Evolutionary conservation across 306 rosid genomes (phyloP).

Genomic region (Chamaecrista fasciculata): DNA sequence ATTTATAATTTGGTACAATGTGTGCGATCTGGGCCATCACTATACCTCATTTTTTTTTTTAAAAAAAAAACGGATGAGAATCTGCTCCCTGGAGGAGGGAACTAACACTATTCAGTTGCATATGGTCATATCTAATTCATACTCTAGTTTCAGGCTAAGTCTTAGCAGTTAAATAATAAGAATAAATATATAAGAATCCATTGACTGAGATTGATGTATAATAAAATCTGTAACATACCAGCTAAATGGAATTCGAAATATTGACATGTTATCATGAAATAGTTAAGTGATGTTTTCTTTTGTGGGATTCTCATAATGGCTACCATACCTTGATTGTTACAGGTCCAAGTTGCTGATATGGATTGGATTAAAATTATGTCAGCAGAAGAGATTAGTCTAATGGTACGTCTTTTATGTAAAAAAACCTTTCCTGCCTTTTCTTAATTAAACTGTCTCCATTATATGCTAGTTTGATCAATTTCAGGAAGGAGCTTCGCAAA

Average conservation of each 20-base stretch:
- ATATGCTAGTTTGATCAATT: slow-evolving; percentile 34
- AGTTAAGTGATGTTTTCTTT: slow-evolving; percentile 11
- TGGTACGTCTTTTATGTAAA: slow-evolving; percentile 52
- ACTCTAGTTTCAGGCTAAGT: slow-evolving; percentile 19
- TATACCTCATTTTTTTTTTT: neutral
- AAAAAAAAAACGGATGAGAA: slow-evolving; percentile 1
- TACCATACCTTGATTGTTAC: slow-evolving; percentile 25
- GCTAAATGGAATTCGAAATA: slow-evolving; percentile 17
- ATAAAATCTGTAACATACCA: slow-evolving; percentile 10
- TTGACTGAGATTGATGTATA: neutral
- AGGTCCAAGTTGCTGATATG: slow-evolving; percentile 92
- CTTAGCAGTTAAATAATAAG: neutral
- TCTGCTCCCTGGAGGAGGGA: neutral
- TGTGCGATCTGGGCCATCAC: neutral
- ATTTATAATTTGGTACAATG: neutral
- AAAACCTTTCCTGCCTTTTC: slow-evolving; percentile 8
- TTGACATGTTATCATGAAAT: slow-evolving; percentile 18
- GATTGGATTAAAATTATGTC: slow-evolving; percentile 81
- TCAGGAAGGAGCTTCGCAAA: slow-evolving; percentile 73
- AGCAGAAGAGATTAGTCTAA: slow-evolving; percentile 69
- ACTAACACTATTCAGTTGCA: neutral
- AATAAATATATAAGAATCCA: neutral
- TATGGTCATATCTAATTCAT: slow-evolving; percentile 10
- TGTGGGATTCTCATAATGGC: slow-evolving; percentile 12
- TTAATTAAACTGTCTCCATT: slow-evolving; percentile 16